A percentile compares a stretch with the other conserved stretches of the same genome.
Conservation (phyloP, 1,284 basidiomycete species). For the Fomitopsis pinicola region DNA sequence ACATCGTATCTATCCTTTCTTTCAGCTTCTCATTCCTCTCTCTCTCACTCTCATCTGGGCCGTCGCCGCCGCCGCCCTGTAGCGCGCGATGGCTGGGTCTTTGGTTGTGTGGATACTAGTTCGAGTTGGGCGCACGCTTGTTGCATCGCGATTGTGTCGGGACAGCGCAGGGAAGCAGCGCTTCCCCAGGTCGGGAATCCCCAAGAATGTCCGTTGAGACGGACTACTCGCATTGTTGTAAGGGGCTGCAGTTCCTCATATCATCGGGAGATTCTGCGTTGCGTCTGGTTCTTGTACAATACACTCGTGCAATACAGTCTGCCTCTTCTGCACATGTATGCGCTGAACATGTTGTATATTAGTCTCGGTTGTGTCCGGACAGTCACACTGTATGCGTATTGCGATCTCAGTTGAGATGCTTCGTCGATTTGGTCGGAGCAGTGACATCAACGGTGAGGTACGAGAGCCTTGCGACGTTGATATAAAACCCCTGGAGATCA, state of each 20-base stretch:
- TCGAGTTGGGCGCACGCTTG: slow-evolving; percentile 7
- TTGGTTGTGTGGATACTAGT: slow-evolving; percentile 5
- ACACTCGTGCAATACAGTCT: slow-evolving; percentile 9
- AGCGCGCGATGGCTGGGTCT: slow-evolving; percentile 3
- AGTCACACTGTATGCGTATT: not conserved
- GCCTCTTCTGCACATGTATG: slow-evolving; percentile 1
- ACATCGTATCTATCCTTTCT: slow-evolving; percentile 19
- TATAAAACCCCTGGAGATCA: not conserved
- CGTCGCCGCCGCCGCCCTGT: not conserved
- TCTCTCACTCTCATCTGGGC: not conserved
- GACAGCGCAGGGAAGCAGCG: slow-evolving; percentile 35
- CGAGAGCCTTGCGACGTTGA: too few relatives aligned
- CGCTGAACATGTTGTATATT: too few relatives aligned
- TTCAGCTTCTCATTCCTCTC: slow-evolving; percentile 9
- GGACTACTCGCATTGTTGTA: slow-evolving; percentile 5
- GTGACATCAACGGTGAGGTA: not conserved
- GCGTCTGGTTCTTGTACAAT: slow-evolving; percentile 24
- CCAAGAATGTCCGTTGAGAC: slow-evolving; percentile 6
- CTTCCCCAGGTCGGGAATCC: slow-evolving; percentile 29
- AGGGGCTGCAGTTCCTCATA: slow-evolving; percentile 10
- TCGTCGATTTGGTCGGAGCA: not conserved
- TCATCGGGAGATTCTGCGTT: slow-evolving; percentile 24
- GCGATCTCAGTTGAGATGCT: not conserved
- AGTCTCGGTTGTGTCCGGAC: too few relatives aligned
- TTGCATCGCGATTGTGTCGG: slow-evolving; percentile 17